Evolutionary conservation across 2,329 filamentous ascomycete genomes (phyloP), one percentile per base, ranked within the genome.

Genomic region (Alternaria tenuissima): DNA sequence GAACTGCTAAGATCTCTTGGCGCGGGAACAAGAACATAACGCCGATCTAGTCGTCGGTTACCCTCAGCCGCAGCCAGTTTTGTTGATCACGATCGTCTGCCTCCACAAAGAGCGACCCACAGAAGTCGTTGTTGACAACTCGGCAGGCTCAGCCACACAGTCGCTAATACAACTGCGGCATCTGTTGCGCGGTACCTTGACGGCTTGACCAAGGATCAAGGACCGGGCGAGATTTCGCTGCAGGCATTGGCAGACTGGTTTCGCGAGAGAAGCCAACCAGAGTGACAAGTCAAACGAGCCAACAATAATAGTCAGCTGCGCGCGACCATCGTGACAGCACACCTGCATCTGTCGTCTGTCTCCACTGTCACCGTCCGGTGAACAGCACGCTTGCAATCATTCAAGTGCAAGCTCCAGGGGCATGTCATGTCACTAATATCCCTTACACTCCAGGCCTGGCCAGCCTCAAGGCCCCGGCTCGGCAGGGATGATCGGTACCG

Each of bases 1-100:
- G 52, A n/a, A 51, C 26, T 26, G 34, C 53, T 56, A 51, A 34
- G 20, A 59, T 59, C 38, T 46, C 57, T 56, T 56, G 57, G 57
- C 52, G 22, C 57, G 52, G 57, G 38, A 59, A 30, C 44, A 59
- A 48, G 57, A 44, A 30, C 11, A 42, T 32, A 44, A 26, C 22
- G 43, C 51, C 28, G 56, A 55, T 59, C 28, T 22, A 32, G 26
- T 26, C 18, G 26, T 5, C 24, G 42, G 56, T 18, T 42, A 18
- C 22, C 49, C 11, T 52, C 30, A 26, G 44, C 54, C 54, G 54
- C 32, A 43, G 54, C 26, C 28, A 36, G 39, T 41, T 39, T 34
- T 16, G 43, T 39, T 53, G 32, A 57, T 55, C 43, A 16, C 22
- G 44, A 59, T 55, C 44, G 28, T 16, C 39, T 20, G 43, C 55